Evolutionary conservation across 2,329 filamentous ascomycete genomes (phyloP), one percentile per base, ranked within the genome.

Genomic region (Harringtonia lauricola): DNA sequence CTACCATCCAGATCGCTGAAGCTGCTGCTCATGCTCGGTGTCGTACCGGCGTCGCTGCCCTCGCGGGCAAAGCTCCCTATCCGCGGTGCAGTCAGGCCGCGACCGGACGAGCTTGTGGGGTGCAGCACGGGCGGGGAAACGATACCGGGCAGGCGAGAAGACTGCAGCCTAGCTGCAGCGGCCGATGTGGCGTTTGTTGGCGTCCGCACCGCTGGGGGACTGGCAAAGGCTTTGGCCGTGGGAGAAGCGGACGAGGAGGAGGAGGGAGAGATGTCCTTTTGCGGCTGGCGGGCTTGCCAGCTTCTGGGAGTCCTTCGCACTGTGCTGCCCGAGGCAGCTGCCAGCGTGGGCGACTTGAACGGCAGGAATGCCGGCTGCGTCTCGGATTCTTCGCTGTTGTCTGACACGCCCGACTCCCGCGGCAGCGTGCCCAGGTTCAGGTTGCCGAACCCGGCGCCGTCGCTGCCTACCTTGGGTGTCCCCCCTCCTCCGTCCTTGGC

Each of bases 1-100:
- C 47, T 66, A 76, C 83, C 84, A 58, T 90, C 86, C 36, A 94
- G 70, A 64, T 92, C 86, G 61, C 84, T 90, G 55, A 87, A 92
- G 54, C 84, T 89, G 59, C 85, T 90, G 1, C 85, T 83, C 79
- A 88, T 87, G 53, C 83, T 87, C 2, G 81, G 83, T 14, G 80
- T 82, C 14, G 81, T 52, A 28, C 49, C 51, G 2, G 41, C 81
- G 49, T 87, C 82, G 55, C 81, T 86, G 13, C 76, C 76, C 49
- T 83, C 79, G 13, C 71, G 68, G 2, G 72, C 74, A 37, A 66
- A 61, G 0, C n/a, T n/a, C n/a, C 65, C 68, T 52, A 71, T 70
- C 24, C 63, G 66, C 63, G 76, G 72, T 77, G 36, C 73, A 64
- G 22, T 70, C 70, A 15, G 34, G 22, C 15, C 3, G 19, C 21